Conservation (phyloP, 768 basidiomycete genomes). For the Boletus sp. region DNA sequence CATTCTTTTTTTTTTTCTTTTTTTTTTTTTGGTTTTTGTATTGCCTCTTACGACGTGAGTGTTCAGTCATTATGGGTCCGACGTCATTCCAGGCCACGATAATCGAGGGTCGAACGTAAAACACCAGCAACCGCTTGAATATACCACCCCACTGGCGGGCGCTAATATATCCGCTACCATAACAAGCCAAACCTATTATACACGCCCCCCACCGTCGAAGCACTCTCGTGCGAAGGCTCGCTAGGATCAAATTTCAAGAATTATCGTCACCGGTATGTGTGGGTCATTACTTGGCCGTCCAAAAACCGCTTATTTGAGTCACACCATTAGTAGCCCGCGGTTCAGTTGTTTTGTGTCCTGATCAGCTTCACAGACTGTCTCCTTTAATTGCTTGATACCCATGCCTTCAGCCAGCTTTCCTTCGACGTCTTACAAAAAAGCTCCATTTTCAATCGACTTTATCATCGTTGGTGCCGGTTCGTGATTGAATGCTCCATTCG, state of each 20-base stretch:
- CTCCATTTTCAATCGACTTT: slow-evolving; percentile 29
- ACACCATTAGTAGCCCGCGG: not conserved
- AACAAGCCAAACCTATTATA: slow-evolving; percentile 1
- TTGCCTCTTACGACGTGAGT: not conserved
- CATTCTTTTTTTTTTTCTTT: not conserved
- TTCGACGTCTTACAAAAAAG: slow-evolving; percentile 23
- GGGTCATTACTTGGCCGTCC: slow-evolving; percentile 5
- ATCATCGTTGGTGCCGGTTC: slow-evolving; percentile 33
- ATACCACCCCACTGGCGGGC: not conserved
- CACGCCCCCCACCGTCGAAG: slow-evolving; percentile 4
- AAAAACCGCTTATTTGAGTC: slow-evolving; percentile 16
- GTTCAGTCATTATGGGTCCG: not conserved
- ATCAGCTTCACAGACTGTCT: not conserved
- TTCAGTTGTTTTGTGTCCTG: not conserved
- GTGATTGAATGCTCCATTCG: not conserved
- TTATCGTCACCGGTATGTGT: not conserved
- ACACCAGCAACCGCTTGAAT: slow-evolving; percentile 2
- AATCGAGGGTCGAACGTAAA: slow-evolving; percentile 8
- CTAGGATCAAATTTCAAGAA: slow-evolving; percentile 8
- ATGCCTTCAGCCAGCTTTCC: not conserved
- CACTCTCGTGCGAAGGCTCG: slow-evolving; percentile 20
- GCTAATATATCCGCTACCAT: slow-evolving; percentile 8
- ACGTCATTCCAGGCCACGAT: not conserved
- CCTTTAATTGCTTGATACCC: not conserved
- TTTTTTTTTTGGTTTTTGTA: not conserved